A percentile compares a stretch with the other conserved stretches of the same genome.
phyloP scores from a whole-genome alignment of 768 basidiomycete genomes.

The Terana coerulea region DNA sequence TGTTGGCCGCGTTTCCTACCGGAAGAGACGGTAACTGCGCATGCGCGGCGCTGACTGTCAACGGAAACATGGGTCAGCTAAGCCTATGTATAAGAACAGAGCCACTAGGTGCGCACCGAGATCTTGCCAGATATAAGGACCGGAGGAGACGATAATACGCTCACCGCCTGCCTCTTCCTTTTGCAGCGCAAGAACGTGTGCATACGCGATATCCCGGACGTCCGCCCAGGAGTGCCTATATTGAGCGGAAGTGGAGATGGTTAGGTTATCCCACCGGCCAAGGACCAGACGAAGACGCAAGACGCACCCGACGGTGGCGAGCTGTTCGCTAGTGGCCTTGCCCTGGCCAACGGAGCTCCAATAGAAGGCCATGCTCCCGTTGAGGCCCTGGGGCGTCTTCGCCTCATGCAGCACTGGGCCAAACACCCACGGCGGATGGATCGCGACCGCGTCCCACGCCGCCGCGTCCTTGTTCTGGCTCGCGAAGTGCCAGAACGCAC shows the following conservation, averaged over 20 bases:
- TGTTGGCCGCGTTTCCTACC: too few species aligned
- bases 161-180: too few species aligned
- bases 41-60: too few species aligned
- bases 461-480: slow-evolving; percentile 38
- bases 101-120: slow-evolving; percentile 10
- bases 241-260: not conserved
- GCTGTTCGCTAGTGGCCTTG: slow-evolving; percentile 13
- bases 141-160: slow-evolving; percentile 31
- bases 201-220: slow-evolving; percentile 16
- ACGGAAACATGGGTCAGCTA: too few species aligned
- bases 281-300: not conserved
- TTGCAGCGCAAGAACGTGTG: slow-evolving; percentile 19
- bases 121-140: slow-evolving; percentile 19
- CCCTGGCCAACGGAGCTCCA: slow-evolving; percentile 20
- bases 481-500: slow-evolving; percentile 46
- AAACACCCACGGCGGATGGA: slow-evolving; percentile 44
- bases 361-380: slow-evolving; percentile 27
- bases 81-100: not conserved
- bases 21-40: too few species aligned
- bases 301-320: slow-evolving; percentile 12
- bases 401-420: slow-evolving; percentile 30
- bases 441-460: slow-evolving; percentile 44
- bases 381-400: slow-evolving; percentile 31
- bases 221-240: slow-evolving; percentile 15
- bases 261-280: not conserved